Evolutionary conservation across 805 yeast genomes (phyloP).

Genomic region (Candida argentea): DNA sequence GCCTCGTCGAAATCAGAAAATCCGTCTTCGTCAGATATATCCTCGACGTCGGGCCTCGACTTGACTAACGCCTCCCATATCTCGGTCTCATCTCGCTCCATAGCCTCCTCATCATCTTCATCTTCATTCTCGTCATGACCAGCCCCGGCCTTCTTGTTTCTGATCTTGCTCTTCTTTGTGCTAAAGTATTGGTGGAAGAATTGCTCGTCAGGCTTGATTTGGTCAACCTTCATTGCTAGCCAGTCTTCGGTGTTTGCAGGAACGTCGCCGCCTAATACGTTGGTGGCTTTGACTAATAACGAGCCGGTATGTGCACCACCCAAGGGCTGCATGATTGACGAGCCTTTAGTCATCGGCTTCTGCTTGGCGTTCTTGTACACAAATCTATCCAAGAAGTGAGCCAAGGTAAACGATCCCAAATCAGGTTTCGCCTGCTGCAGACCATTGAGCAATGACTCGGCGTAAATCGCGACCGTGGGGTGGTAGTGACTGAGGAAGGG

Average conservation of each 20-base stretch:
- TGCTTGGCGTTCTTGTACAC: conserved; percentile 89
- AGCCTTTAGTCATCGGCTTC: conserved; percentile 64
- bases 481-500: conserved; percentile 77
- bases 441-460: conserved; percentile 50
- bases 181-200: conserved; percentile 83
- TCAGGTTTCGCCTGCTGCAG: conserved; percentile 62
- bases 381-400: conserved; percentile 90
- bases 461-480: conserved; percentile 82
- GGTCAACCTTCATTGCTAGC: conserved; percentile 52
- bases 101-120: conserved; percentile 31
- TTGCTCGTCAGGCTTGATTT: conserved; percentile 76
- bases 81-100: conserved; percentile 51
- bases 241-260: conserved; percentile 86
- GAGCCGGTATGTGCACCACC: conserved; percentile 75
- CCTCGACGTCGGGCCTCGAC: conserved; percentile 63
- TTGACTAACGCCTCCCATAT: conserved; percentile 74
- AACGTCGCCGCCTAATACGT: conserved; percentile 25
- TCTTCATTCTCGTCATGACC: conserved; percentile 12
- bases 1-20: conserved; percentile 36
- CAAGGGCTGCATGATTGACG: conserved; percentile 95
- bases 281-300: conserved; percentile 57
- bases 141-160: conserved; percentile 8
- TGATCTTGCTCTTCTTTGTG: conserved; percentile 37
- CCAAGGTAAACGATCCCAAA: conserved; percentile 73
- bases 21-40: conserved; percentile 23